phyloP scores from a whole-genome alignment of 768 basidiomycete species.

The Trametes gibbosa region DNA sequence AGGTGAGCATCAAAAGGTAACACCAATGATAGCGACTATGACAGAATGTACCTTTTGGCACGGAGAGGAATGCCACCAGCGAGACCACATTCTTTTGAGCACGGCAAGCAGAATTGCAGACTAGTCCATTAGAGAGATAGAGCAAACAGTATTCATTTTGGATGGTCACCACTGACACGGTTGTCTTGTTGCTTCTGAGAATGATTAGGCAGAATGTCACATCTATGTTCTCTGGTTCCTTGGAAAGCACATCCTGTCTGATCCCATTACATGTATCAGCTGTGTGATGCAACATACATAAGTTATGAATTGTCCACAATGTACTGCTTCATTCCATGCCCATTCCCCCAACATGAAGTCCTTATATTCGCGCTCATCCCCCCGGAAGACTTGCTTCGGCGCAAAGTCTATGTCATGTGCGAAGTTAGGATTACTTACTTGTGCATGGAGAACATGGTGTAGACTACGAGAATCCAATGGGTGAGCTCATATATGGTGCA shows the following conservation, averaged over 20 bases:
- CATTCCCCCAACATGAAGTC: conserved; percentile 18
- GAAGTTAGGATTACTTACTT: conserved; percentile 23
- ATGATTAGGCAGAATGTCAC: neutral
- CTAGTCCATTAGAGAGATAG: conserved; percentile 26
- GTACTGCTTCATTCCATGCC: conserved; percentile 5
- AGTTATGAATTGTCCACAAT: neutral
- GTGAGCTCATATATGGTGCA: no score
- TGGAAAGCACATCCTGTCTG: neutral
- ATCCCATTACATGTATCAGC: neutral
- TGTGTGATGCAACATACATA: neutral
- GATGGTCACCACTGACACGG: conserved; percentile 25
- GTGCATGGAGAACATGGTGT: conserved; percentile 19
- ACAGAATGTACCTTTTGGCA: conserved; percentile 30
- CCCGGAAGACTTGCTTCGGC: conserved; percentile 16
- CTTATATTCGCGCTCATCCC: conserved; percentile 12
- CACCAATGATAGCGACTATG: no score
- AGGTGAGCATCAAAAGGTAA: no score
- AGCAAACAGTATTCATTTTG: conserved; percentile 30
- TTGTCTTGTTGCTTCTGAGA: conserved; percentile 12
- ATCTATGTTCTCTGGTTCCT: neutral
- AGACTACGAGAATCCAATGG: no score
- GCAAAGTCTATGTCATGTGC: conserved; percentile 23
- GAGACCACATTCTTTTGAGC: conserved; percentile 22
- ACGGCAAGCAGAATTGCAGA: conserved; percentile 21
- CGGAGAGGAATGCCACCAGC: conserved; percentile 26